Base-by-base conservation (phyloP, 83 land plant genomes). In the Picea abies region DNA sequence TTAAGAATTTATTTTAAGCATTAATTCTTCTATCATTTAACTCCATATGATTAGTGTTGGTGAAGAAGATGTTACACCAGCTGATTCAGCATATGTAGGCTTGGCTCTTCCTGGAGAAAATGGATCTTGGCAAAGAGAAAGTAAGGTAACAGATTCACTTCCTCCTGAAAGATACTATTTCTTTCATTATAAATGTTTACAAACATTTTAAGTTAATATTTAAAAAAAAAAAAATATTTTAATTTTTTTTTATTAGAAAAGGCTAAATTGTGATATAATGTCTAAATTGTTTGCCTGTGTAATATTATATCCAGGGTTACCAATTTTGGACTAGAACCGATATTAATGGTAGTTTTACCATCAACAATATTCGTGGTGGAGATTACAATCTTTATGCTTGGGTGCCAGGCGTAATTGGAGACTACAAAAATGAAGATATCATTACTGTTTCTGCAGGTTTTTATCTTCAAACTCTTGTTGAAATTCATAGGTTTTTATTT, bases 81-180 rank as follows among this genome's bases (percentile, higher is more conserved):
- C 94, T 56, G 65, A 44, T 29, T 83, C 81, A 64, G 96, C 99
- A 11, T 91, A 82, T 69, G 82, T 96, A 25, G 99, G 99, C 3
- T 82, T 96, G 80, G 94, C 99, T 68, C 63, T 84, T 60, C 99
- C 97, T 7, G 99, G 97, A 77, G 96, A 91, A 41, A 85, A 79
- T 20, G 97, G 99, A 67, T 96, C 99, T 17, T 96, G 99, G 99
- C 96, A 96, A 86, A 90, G 85, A 75, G 96, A 96, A 84, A 90
- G 95, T 90, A 96, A 96, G 95, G 98, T 96, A 79, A 47, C 39
- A 7, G 15, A 78, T 25, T 66, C 10, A 64, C 9, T 83, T 25
- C 4, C 26, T 20, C 26, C 15, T 61, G 3, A 80, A 60, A 80
- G 56, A 56, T 22, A 80, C 71, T 29, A 16, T 19, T 17, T 0